A percentile compares a stretch with the other conserved stretches of the same genome.
Conservation (phyloP, 768 basidiomycete genomes). For the Panaeolus cyanescens region DNA sequence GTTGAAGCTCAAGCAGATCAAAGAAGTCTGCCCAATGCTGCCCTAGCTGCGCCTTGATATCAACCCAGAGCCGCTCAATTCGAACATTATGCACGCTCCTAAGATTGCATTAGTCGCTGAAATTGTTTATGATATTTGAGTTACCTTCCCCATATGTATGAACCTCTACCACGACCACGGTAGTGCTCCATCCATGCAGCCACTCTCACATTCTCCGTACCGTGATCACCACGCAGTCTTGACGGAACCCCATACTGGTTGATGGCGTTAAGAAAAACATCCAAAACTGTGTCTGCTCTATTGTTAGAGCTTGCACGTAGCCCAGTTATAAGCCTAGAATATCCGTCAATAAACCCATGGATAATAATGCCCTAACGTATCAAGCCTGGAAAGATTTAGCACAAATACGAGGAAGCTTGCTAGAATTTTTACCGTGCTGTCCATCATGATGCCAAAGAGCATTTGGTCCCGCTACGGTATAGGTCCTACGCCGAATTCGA, state of each 20-base stretch:
- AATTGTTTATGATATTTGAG: too few relatives aligned
- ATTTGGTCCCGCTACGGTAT: constrained; percentile 11
- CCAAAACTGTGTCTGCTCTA: constrained; percentile 33
- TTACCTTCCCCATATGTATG: constrained; percentile 39
- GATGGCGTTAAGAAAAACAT: constrained; percentile 26
- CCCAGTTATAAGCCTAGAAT: constrained; percentile 28
- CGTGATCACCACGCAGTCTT: constrained; percentile 37
- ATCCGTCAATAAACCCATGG: constrained; percentile 36
- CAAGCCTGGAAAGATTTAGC: constrained; percentile 19
- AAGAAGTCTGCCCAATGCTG: constrained; percentile 34
- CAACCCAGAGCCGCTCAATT: constrained; percentile 40
- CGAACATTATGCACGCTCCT: constrained; percentile 40
- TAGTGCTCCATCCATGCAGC: constrained; percentile 29
- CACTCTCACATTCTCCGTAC: constrained; percentile 36
- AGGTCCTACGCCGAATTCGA: constrained; percentile 2
- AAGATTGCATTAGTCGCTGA: too few relatives aligned
- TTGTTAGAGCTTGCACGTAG: constrained; percentile 41
- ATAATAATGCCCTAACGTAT: constrained; percentile 34
- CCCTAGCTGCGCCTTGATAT: constrained; percentile 31
- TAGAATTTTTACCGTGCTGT: constrained; percentile 30
- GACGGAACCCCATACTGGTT: constrained; percentile 28
- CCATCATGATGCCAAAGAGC: constrained; percentile 32
- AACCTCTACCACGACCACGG: constrained; percentile 20
- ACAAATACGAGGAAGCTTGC: neutral
- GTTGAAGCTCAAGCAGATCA: constrained; percentile 24